Conservation (phyloP, 306 rosid genomes). For the Neltuma alba region DNA sequence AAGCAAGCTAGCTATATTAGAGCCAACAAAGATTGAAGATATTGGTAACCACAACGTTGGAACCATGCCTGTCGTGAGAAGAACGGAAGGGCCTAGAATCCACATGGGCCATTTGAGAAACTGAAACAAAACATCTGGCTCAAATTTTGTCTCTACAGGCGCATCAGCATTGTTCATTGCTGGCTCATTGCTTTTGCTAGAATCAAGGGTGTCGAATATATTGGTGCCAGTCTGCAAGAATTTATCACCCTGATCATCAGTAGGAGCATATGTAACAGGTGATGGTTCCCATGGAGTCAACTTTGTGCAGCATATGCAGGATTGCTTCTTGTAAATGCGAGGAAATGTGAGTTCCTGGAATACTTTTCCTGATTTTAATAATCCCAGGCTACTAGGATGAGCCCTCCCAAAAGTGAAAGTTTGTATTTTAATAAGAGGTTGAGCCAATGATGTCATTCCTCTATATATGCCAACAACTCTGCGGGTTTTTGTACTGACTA, state of each 20-base stretch:
- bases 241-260: conserved; percentile 42
- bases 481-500: conserved; percentile 8
- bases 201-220: conserved; percentile 63
- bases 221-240: conserved; percentile 52
- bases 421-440: conserved; percentile 31
- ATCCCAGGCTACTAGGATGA: conserved; percentile 38
- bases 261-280: conserved; percentile 56
- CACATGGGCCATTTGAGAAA: conserved; percentile 90
- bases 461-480: conserved; percentile 31
- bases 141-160: conserved; percentile 39
- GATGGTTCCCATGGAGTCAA: conserved; percentile 75
- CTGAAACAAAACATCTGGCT: conserved; percentile 52
- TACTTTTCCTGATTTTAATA: conserved; percentile 43
- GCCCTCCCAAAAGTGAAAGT: conserved; percentile 31
- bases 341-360: conserved; percentile 39
- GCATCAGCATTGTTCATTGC: conserved; percentile 42
- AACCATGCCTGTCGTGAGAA: conserved; percentile 76
- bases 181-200: conserved; percentile 49
- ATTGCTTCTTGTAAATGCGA: conserved; percentile 34
- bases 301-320: conserved; percentile 60
- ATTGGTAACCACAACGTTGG: conserved; percentile 93
- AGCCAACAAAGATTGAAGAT: conserved; percentile 79
- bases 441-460: conserved; percentile 56
- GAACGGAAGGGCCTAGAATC: conserved; percentile 87
- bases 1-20: conserved; percentile 84